Base-by-base conservation (phyloP, 2,329 filamentous ascomycete genomes). In the Verticillium klebahnii region DNA sequence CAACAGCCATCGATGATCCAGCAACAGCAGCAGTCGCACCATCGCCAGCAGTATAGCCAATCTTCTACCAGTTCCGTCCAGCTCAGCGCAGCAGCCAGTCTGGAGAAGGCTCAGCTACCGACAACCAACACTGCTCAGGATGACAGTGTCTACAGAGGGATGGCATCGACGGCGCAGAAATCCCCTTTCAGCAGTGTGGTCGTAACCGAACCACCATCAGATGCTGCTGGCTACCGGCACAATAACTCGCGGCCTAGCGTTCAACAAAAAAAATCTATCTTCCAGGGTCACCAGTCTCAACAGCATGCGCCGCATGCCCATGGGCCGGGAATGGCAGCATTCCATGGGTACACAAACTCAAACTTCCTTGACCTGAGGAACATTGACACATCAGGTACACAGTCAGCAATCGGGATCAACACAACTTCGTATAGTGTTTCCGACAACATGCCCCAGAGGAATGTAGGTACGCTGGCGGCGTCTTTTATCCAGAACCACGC, bases 11-110 rank as follows among this genome's bases (percentile, higher is more conserved):
- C 62, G 29, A 55, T 39, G 6, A 62, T 61, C 5, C 61, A 66
- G 23, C 62, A 64, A 31, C 58, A 66, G 39, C 67, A 69, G 59
- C 68, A 71, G 31, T 66, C 68, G 29, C 67, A 67, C 14, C 65
- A 67, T 29, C 7, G 32, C 7, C n/a, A 23, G 11, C 45, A 25
- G n/a, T 12, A 19, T 11, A 7, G 14, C 14, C 45, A 52, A 1
- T 3, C 7, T 14, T 12, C 19, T 12, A 23, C 45, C n/a, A 52
- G 45, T 52, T 11, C 45, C 9, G 45, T 3, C 2, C 45, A 52
- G 12, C n/a, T 52, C 11, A 25, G 11, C 6, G 23, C 45, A 25
- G 3, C 45, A 23, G 5, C 19, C 45, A 52, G 11, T 25, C 11
- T 52, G 3, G 45, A 12, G n/a, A 52, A 52, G 6, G 11, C 19